Evolutionary conservation across 805 yeast genomes (phyloP).

Genomic region (Saccharomycopsis guyanensis): DNA sequence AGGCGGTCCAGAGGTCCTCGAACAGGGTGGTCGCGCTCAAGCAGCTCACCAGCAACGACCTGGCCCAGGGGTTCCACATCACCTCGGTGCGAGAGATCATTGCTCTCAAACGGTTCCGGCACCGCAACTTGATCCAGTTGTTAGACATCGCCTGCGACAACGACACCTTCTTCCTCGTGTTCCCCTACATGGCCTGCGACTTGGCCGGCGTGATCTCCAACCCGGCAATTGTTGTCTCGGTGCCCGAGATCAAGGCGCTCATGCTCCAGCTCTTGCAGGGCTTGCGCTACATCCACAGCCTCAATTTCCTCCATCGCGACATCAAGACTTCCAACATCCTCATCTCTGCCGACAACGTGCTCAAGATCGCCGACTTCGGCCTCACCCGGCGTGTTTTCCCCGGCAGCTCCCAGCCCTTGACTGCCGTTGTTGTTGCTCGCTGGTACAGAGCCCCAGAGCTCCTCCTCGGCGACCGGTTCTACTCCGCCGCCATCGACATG

Average conservation of each 20-base stretch:
- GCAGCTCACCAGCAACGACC: slow-evolving; percentile 45
- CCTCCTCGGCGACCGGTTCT: slow-evolving; percentile 72
- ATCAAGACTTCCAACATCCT: slow-evolving; percentile 94
- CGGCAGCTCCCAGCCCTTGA: slow-evolving; percentile 31
- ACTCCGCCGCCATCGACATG: slow-evolving; percentile 92
- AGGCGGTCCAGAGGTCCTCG: slow-evolving; percentile 50
- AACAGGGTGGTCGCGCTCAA: slow-evolving; percentile 76
- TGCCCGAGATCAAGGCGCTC: slow-evolving; percentile 74
- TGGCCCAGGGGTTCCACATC: slow-evolving; percentile 63
- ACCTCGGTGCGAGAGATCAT: slow-evolving; percentile 92
- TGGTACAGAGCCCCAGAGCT: slow-evolving; percentile 98
- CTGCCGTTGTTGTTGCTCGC: slow-evolving; percentile 82
- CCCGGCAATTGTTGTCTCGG: slow-evolving; percentile 51
- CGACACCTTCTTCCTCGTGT: slow-evolving; percentile 54
- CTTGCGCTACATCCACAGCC: slow-evolving; percentile 67
- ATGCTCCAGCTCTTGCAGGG: slow-evolving; percentile 75
- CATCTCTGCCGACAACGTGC: slow-evolving; percentile 63
- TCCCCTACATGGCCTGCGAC: slow-evolving; percentile 90
- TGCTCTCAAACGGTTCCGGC: slow-evolving; percentile 62
- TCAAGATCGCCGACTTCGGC: slow-evolving; percentile 95
- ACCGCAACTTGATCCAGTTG: slow-evolving; percentile 67
- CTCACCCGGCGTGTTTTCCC: slow-evolving; percentile 74
- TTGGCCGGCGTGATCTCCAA: slow-evolving; percentile 84
- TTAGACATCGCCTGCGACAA: slow-evolving; percentile 56
- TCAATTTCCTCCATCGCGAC: slow-evolving; percentile 70